These are phyloP conservation scores for Dendrobium huoshanense DNA, from an alignment of 106 monocot species.

Conservation along the genomic window DNA sequence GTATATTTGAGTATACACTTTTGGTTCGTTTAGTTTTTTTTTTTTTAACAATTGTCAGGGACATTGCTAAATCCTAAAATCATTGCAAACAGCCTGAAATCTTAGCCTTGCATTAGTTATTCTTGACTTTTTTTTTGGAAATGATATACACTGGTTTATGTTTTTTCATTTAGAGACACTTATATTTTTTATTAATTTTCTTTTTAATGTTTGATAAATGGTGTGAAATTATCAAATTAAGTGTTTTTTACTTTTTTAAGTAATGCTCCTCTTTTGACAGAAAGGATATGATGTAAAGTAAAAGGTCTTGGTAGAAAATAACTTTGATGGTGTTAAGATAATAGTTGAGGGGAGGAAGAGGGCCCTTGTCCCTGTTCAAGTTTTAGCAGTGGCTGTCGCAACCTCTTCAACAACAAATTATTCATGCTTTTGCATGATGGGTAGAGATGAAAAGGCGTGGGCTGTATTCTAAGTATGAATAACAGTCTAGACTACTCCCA, in stretches of 20 bases:
- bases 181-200: too few species aligned
- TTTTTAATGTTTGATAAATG: background rate
- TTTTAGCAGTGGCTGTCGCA: slow-evolving; percentile 45
- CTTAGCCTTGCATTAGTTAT: too few species aligned
- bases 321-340: slow-evolving; percentile 15
- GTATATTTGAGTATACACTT: too few species aligned
- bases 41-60: too few species aligned
- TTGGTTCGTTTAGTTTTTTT: too few species aligned
- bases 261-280: background rate
- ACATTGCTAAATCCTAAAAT: too few species aligned
- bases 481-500: slow-evolving; percentile 34
- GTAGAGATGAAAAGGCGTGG: slow-evolving; percentile 53
- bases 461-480: slow-evolving; percentile 27
- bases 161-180: too few species aligned
- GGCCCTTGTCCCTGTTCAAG: slow-evolving; percentile 42
- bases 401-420: slow-evolving; percentile 48
- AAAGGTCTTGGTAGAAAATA: slow-evolving; percentile 41
- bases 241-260: background rate
- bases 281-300: slow-evolving; percentile 52
- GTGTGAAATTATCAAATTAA: background rate
- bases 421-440: slow-evolving; percentile 35
- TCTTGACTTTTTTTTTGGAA: too few species aligned
- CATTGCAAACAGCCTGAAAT: too few species aligned
- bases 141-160: too few species aligned
- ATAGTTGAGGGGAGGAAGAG: slow-evolving; percentile 21